Base-by-base conservation (phyloP, 768 basidiomycete genomes). In the Rhizopogon salebrosus region DNA sequence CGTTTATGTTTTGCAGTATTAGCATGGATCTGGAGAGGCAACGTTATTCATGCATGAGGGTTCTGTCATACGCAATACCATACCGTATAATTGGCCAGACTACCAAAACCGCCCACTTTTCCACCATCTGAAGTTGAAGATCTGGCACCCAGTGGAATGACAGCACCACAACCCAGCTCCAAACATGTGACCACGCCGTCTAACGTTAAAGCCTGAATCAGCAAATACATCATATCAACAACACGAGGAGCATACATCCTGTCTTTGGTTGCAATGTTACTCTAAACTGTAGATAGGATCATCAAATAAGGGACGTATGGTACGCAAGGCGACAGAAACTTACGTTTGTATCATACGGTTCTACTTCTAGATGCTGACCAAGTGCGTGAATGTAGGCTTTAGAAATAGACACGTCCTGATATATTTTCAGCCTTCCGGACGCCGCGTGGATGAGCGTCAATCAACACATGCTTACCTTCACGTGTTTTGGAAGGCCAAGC, bases 31-130 rank as follows among this genome's bases (percentile, higher is more conserved):
- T 42, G 18, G 18, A 8, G n/a, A 24, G 18, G 36, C 16, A 9
- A 22, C 42, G 41, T 23, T 13, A 40, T 24, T 48, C 24, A 49
- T 46, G 23, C 23, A 8, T 18, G 26, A 26, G 50, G 24, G 49
- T 16, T 16, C 24, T 41, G 2, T 20, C 26, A 29, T 7, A 10
- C 13, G 9, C 14, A 20, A 40, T 48, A 3, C 65, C 72, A 49
- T 61, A 79, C 80, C 49, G 73, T 66, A 62, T 77, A 82, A 1
- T 72, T 63, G n/a, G 68, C 64, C 36, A 83, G 59, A 8, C 74
- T 75, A 20, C 79, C 80, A 49, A 80, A 57, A 20, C 81, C 79
- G 22, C 69, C 68, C 16, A 48, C 49, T 55, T 61, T 62, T 11
- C 79, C 77, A n/a, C 76, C 75, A 61, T 77, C 77, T 4, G 57